Base-by-base conservation (phyloP, 2,329 filamentous ascomycete species). In the Phaeoacremonium minimum region DNA sequence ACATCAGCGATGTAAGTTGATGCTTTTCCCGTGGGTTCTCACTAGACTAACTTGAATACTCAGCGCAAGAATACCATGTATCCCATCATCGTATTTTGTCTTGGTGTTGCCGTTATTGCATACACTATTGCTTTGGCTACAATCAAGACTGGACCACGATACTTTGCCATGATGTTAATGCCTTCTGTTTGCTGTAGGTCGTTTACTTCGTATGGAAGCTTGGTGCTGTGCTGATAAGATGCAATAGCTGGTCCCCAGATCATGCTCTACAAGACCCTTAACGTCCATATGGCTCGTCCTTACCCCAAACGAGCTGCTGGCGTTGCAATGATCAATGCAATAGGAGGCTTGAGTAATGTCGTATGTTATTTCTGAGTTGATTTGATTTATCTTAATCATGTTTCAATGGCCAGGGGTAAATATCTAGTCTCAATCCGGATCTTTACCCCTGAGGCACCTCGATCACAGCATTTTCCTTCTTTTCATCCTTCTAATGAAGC, bases 81-180 rank as follows among this genome's bases (percentile, higher is more conserved):
- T 34, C 50, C 51, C 0, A 51, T 61, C 13, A 63, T 66, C 12
- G 32, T 65, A 6, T 19, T 40, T 6, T 58, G 53, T n/a, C 55
- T 64, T 11, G 37, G 48, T 7, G 58, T 60, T 19, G 50, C 60
- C 0, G 46, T 57, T 4, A 40, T 44, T 28, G 60, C 60, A 50
- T 64, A 63, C 37, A 56, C 64, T 31, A 63, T 66, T 17, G 48
- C 55, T 1, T 53, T 64, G 44, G 39, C 56, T 1, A 64, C 59
- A 3, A 37, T 53, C 7, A 64, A 63, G 36, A 44, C 58, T 4
- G 59, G 56, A 3, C 61, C 61, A 0, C 60, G 63, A 1, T 67
- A 66, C 38, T 64, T 67, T 40, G 49, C 60, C 32, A 64, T 66
- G 57, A 60, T 66, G 51, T 53, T 66, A 8, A 41, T 68, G 13